A percentile compares a stretch with the other conserved stretches of the same genome.
Evolutionary conservation across 2,329 filamentous ascomycete species (phyloP).

Genomic region (Stromatinia cepivora): DNA sequence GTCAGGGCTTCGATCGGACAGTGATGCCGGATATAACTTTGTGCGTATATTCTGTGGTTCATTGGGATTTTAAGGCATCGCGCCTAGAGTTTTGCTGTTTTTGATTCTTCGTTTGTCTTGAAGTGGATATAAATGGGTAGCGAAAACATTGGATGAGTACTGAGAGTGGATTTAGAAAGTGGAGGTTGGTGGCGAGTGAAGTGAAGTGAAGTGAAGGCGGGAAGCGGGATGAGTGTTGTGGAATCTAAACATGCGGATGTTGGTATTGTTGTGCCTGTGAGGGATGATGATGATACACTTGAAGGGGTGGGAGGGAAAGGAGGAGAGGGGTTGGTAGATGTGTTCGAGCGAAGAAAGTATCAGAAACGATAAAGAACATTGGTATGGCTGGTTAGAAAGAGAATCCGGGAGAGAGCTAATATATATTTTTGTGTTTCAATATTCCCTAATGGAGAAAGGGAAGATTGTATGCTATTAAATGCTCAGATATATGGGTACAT

Average conservation of each 20-base stretch:
- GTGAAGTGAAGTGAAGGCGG: neutral
- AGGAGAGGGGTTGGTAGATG: neutral
- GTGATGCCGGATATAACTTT: neutral
- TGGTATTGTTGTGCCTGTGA: neutral
- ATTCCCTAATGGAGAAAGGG: neutral
- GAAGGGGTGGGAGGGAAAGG: neutral
- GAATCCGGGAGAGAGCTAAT: neutral
- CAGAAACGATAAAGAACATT: neutral
- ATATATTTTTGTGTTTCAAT: neutral
- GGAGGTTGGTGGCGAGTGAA: neutral
- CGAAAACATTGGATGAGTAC: neutral
- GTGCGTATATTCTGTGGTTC: neutral
- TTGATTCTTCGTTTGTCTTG: too few species aligned
- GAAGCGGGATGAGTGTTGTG: neutral
- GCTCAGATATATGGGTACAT: neutral
- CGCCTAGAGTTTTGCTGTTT: neutral
- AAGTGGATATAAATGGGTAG: neutral
- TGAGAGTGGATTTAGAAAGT: too few species aligned
- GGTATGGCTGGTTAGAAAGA: neutral
- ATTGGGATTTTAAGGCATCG: neutral
- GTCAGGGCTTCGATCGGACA: neutral
- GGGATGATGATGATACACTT: neutral
- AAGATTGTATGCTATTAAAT: neutral
- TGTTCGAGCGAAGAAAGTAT: neutral
- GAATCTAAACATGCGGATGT: neutral